phyloP scores from a whole-genome alignment of 257 asterid species.

The Jacaranda copaia region DNA sequence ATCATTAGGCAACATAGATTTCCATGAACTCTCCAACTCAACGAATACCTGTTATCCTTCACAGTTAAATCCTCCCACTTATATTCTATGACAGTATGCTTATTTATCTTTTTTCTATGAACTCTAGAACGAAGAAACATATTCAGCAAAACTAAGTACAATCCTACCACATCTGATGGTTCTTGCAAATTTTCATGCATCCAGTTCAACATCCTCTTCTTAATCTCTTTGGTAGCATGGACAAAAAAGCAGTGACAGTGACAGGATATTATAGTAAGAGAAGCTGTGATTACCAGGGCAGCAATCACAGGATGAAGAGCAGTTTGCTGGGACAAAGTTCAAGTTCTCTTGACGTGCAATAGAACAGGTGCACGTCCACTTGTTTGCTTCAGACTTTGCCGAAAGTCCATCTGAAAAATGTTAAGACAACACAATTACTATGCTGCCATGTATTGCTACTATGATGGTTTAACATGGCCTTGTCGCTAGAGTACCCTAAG shows the following conservation, averaged over 20 bases:
- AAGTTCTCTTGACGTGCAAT: slow-evolving; percentile 46
- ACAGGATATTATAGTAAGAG: slow-evolving; percentile 1
- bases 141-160: no score
- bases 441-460: slow-evolving; percentile 12
- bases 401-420: slow-evolving; percentile 46
- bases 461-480: slow-evolving; percentile 18
- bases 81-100: no score
- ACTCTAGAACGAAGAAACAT: no score
- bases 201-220: no score
- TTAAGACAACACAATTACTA: slow-evolving; percentile 11
- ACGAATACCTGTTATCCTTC: no score
- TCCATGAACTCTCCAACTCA: no score
- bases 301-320: slow-evolving; percentile 89
- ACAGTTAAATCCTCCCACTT: no score
- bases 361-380: slow-evolving; percentile 91
- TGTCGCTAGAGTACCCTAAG: not conserved
- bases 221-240: no score
- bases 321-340: slow-evolving; percentile 52
- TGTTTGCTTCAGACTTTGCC: slow-evolving; percentile 47
- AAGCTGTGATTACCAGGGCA: slow-evolving; percentile 64
- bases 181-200: no score
- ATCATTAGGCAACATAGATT: not conserved
- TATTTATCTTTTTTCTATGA: no score
- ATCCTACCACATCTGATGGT: no score
- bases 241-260: no score